phyloP scores from a whole-genome alignment of 2,329 filamentous ascomycete genomes.

The Cladobotryum protrusum region DNA sequence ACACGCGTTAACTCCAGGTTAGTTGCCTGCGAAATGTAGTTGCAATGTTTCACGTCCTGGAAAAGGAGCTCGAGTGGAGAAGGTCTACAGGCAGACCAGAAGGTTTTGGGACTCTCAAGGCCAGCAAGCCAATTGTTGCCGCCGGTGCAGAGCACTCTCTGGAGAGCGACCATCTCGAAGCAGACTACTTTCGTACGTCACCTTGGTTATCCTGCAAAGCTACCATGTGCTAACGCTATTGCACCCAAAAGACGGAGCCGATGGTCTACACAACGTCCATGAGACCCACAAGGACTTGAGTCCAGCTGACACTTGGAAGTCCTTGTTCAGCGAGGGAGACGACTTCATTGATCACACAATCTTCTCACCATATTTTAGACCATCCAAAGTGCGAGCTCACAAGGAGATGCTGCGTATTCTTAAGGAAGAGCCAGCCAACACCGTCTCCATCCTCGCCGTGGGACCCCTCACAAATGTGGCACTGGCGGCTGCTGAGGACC shows the following conservation, averaged over 20 bases:
- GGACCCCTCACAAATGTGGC: conserved; percentile 94
- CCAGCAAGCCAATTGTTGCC: conserved; percentile 74
- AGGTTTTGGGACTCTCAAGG: conserved; percentile 67
- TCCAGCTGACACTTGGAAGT: conserved; percentile 67
- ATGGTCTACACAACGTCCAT: conserved; percentile 74
- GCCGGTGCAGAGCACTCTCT: conserved; percentile 82
- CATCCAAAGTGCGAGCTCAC: conserved; percentile 68
- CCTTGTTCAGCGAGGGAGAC: conserved; percentile 47
- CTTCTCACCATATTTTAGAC: conserved; percentile 60
- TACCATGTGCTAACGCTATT: background rate
- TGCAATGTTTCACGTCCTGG: conserved; percentile 84
- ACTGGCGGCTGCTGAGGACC: conserved; percentile 78
- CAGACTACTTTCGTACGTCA: conserved; percentile 78
- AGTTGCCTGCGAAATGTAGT: conserved; percentile 86
- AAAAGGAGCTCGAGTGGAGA: conserved; percentile 83
- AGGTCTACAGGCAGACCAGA: conserved; percentile 57
- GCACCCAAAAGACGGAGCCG: conserved; percentile 54
- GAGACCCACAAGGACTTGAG: conserved; percentile 66
- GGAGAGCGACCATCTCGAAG: conserved; percentile 72
- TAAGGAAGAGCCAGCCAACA: conserved; percentile 71
- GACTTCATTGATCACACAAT: conserved; percentile 34
- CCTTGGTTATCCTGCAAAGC: conserved; percentile 4
- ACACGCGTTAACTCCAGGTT: background rate
- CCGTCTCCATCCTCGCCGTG: conserved; percentile 82
- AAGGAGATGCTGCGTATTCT: conserved; percentile 86